Base-by-base conservation (phyloP, 148 eudicot genomes). In the Linanthus parryae region DNA sequence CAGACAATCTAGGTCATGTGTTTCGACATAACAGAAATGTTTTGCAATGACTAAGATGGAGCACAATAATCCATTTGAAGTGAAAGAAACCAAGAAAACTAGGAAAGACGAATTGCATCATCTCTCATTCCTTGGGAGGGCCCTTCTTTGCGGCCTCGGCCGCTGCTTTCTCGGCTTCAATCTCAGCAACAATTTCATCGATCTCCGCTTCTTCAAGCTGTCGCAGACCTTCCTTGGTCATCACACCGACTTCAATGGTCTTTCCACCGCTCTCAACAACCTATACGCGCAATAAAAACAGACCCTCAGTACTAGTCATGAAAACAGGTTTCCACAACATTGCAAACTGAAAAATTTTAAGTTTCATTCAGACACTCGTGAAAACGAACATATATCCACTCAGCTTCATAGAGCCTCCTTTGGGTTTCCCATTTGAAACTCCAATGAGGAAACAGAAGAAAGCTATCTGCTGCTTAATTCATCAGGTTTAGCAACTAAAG, bases 261-360 rank as follows among this genome's bases (percentile, higher is more conserved):
- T 92, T 92, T 31, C 99, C 99, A 27, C 99, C 96, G 55, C 99
- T 92, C 71, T 87, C 99, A 27, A 88, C 99, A 61, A 92, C 99
- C 99, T 92, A 45, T 38, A 56, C 21, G 27, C 27, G 56, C 14
- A 3, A 50, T 12, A 5, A 4, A 57, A 48, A 33, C 6, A 43
- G 2, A 17, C 18, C 25, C n/a, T 39, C 44, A 56, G 48, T 38
- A 36, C 16, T 34, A 26, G 41, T 16, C 20, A 6, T 8, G 5
- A 35, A 34, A 6, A 46, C 4, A 11, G 13, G 14, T 18, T 24
- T 14, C 33, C n/a, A n/a, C n/a, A n/a, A n/a, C n/a, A n/a, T n/a
- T n/a, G n/a, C n/a, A n/a, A n/a, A n/a, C n/a, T n/a, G n/a, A n/a
- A n/a, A n/a, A n/a, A n/a, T n/a, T n/a, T n/a, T n/a, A n/a, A n/a